These are phyloP conservation scores for Monilinia vaccinii-corymbosi DNA, from an alignment of 2,329 filamentous ascomycete genomes.

Conservation along the genomic window DNA sequence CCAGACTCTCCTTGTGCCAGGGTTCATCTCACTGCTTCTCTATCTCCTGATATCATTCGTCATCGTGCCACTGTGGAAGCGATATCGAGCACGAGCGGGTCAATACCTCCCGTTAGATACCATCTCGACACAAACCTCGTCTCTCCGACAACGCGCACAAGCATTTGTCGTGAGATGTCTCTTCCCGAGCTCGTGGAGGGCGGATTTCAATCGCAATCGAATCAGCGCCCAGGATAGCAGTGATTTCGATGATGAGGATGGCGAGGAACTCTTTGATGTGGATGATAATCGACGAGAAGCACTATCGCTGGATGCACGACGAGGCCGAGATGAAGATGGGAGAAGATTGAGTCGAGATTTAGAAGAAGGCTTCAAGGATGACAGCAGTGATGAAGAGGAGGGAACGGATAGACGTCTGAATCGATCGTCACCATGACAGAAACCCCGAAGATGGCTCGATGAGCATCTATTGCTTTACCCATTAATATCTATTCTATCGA, in stretches of 20 bases:
- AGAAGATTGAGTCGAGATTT: conserved; percentile 68
- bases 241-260: conserved; percentile 56
- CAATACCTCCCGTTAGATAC: conserved; percentile 64
- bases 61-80: conserved; percentile 59
- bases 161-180: conserved; percentile 33
- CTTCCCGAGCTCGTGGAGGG: conserved; percentile 41
- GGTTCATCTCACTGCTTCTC: conserved; percentile 58
- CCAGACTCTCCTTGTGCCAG: conserved; percentile 62
- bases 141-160: conserved; percentile 44
- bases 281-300: conserved; percentile 37
- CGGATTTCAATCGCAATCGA: conserved; percentile 34
- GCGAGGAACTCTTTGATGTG: conserved; percentile 58
- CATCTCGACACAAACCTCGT: conserved; percentile 47
- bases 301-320: conserved; percentile 29
- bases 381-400: conserved; percentile 51
- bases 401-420: conserved; percentile 6
- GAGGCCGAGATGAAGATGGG: conserved; percentile 37
- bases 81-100: conserved; percentile 60
- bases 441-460: not conserved
- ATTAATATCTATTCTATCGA: conserved; percentile 4
- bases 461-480: not conserved
- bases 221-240: conserved; percentile 37
- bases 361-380: conserved; percentile 66
- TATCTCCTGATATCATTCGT: conserved; percentile 59
- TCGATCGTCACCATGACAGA: conserved; percentile 10